Percentiles rank a stretch among this genome's conserved stretches.
Evolutionary conservation across 768 basidiomycete species (phyloP).

Genomic region (Fistulinella prunicolor): DNA sequence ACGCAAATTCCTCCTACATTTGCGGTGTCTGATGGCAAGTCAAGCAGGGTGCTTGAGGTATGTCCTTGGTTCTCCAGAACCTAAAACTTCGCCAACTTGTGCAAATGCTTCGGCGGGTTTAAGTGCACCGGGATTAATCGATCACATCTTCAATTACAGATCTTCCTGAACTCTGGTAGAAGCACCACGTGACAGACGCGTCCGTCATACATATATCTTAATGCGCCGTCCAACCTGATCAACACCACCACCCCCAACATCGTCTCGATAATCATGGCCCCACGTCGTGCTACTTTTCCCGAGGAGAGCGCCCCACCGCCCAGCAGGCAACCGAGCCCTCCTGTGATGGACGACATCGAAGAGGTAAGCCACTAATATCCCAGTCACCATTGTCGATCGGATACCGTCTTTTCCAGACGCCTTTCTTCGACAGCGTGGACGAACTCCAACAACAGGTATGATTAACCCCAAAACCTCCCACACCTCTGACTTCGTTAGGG

Average conservation of each 20-base stretch:
- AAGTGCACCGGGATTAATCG: too few species aligned
- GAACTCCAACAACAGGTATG: slow-evolving; percentile 80
- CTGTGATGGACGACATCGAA: slow-evolving; percentile 37
- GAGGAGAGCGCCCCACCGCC: slow-evolving; percentile 28
- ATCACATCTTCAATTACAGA: not conserved
- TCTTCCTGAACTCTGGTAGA: slow-evolving; percentile 1
- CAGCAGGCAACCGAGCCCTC: slow-evolving; percentile 27
- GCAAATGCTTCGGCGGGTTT: too few species aligned
- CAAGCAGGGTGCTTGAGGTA: not conserved
- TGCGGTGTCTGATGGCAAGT: too few species aligned
- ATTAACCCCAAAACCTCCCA: slow-evolving; percentile 5
- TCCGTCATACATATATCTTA: slow-evolving; percentile 11
- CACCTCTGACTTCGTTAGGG: slow-evolving; percentile 49
- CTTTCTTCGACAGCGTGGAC: slow-evolving; percentile 77
- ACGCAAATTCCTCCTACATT: too few species aligned
- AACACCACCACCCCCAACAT: not conserved
- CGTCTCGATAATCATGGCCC: slow-evolving; percentile 19
- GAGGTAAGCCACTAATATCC: slow-evolving; percentile 30
- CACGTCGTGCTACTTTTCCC: slow-evolving; percentile 25
- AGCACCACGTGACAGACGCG: slow-evolving; percentile 22
- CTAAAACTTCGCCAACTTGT: not conserved
- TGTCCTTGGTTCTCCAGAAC: not conserved
- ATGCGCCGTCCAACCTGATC: not conserved
- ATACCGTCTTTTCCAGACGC: slow-evolving; percentile 35
- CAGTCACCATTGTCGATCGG: not conserved